Base-by-base conservation (phyloP, 257 asterid genomes). In the Fraxinus americana region DNA sequence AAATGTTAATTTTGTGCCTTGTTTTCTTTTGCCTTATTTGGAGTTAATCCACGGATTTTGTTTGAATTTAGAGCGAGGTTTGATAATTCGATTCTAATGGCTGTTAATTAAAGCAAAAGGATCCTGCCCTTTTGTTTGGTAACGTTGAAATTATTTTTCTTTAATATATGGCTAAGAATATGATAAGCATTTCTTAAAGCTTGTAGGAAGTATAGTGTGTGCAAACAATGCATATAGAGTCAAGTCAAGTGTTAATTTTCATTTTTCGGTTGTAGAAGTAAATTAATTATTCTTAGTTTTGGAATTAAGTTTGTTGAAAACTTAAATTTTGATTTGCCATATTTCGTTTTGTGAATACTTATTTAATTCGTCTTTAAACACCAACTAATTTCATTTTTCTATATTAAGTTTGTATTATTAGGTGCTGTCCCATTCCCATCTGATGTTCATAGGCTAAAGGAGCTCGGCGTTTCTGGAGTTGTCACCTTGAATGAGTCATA, bases 371-470 rank as follows among this genome's bases (percentile, higher is more conserved):
- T 6, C 5, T 50, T 16, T 38, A 3, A 13, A 10, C 3, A 14
- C 25, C 38, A 70, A 57, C 61, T 70, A 25, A 70, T 59, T 4
- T 14, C 23, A 17, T 70, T 11, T 21, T 66, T 14, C 66, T 41
- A 36, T 68, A 36, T 77, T 79, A 25, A 89, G 93, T 89, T 87
- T 83, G 88, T 89, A 38, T 82, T 89, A 81, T 34, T 89, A 80
- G 93, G 93, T 72, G 93, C 93, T 80, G 85, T 87, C 57, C 93
- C 93, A 30, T 89, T 89, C 81, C 89, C 86, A 68, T 89, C 93
- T 75, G 93, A 89, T 77, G 88, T 89, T 45, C 57, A 61, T 57
- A 74, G 84, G 74, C 82, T 89, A 59, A 87, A 81, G 84, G 86
- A 79, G 76, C 85, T 87, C 72, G 93, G 93, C 67, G 86, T 89